phyloP scores from a whole-genome alignment of 768 basidiomycete genomes.

The Leccinum barrowsii region DNA sequence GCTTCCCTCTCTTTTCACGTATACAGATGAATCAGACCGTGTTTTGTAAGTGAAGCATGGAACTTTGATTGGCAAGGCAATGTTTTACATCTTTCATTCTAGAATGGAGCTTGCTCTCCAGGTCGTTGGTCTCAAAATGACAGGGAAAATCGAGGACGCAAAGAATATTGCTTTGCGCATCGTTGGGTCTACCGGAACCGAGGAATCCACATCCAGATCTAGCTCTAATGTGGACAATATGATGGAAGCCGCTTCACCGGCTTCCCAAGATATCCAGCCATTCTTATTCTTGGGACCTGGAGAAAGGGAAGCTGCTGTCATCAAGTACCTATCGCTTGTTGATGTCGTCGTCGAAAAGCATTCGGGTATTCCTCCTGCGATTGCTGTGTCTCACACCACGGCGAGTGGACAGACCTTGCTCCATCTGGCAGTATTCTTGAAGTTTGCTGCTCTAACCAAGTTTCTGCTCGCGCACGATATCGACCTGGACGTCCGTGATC shows the following conservation, averaged over 20 bases:
- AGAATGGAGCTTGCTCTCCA: conserved; percentile 96
- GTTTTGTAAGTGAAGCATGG: conserved; percentile 60
- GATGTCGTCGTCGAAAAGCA: conserved; percentile 55
- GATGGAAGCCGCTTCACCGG: conserved; percentile 51
- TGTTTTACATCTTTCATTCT: conserved; percentile 16
- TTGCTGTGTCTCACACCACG: conserved; percentile 70
- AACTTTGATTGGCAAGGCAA: neutral
- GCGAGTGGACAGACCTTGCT: conserved; percentile 80
- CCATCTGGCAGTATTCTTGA: conserved; percentile 81
- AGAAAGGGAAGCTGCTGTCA: conserved; percentile 65
- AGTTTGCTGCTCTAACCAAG: conserved; percentile 62
- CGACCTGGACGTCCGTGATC: conserved; percentile 81
- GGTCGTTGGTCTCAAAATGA: conserved; percentile 95
- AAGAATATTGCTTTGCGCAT: conserved; percentile 92
- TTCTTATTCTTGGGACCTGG: conserved; percentile 53
- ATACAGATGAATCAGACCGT: conserved; percentile 86
- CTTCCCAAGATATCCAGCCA: conserved; percentile 52
- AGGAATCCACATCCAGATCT: conserved; percentile 38
- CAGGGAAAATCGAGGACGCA: conserved; percentile 90
- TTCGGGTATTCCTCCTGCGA: conserved; percentile 38
- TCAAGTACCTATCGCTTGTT: conserved; percentile 78
- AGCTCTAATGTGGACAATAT: conserved; percentile 36
- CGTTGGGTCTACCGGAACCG: conserved; percentile 67
- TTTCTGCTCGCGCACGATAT: conserved; percentile 72
- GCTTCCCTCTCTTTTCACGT: conserved; percentile 73